A percentile compares a stretch with the other conserved stretches of the same genome.
phyloP scores from a whole-genome alignment of 768 basidiomycete species.

The Hygrophorus russula region DNA sequence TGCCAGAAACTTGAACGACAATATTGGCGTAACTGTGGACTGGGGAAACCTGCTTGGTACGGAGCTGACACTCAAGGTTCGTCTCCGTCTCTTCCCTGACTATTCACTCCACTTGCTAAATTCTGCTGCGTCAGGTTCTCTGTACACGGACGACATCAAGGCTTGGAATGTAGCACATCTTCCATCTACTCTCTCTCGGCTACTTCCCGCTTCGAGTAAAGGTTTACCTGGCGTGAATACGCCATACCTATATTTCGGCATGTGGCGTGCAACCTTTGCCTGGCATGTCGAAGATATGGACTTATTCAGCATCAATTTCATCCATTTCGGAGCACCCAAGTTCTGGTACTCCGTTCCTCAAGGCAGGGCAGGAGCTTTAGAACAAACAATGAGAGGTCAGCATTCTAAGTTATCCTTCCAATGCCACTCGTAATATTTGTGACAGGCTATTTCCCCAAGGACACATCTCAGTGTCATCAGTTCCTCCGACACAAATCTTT shows the following conservation, averaged over 20 bases:
- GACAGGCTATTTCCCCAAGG: conserved; percentile 81
- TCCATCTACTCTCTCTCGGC: conserved; percentile 73
- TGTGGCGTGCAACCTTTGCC: conserved; percentile 98
- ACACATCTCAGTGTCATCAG: conserved; percentile 76
- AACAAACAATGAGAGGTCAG: conserved; percentile 80
- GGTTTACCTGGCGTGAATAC: conserved; percentile 92
- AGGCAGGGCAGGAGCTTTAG: conserved; percentile 69
- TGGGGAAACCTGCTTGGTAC: conserved; percentile 93
- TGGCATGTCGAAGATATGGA: conserved; percentile 99
- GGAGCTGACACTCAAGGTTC: conserved; percentile 90
- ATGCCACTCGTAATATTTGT: conserved; percentile 4
- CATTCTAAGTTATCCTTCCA: conserved; percentile 2
- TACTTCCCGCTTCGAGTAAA: conserved; percentile 55
- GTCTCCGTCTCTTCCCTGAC: conserved; percentile 13
- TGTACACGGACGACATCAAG: conserved; percentile 66
- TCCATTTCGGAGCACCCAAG: conserved; percentile 96
- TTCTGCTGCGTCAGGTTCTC: conserved; percentile 31
- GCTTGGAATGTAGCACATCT: conserved; percentile 94
- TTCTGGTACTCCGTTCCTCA: conserved; percentile 97
- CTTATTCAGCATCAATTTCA: conserved; percentile 96
- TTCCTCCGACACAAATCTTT: conserved; percentile 97
- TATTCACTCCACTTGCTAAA: conserved; percentile 4
- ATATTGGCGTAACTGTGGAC: conserved; percentile 86
- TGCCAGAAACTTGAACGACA: conserved; percentile 80
- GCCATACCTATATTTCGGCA: conserved; percentile 96